Base-by-base conservation (phyloP, 2,329 filamentous ascomycete genomes). In the Curvularia spicifera region DNA sequence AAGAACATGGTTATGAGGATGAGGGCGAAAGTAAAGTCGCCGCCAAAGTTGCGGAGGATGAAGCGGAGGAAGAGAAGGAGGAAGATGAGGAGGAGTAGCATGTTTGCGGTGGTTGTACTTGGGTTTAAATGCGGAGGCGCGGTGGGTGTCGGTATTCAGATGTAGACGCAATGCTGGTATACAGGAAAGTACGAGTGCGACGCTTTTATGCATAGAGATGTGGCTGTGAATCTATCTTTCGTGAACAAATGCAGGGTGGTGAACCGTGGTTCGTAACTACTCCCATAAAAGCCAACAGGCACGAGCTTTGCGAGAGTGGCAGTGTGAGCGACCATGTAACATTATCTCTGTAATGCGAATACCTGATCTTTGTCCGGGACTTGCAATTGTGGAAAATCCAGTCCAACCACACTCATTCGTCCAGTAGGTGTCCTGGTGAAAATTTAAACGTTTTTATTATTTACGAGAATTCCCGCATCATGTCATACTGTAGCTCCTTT, bases 401-500 rank as follows among this genome's bases (percentile, higher is more conserved):
- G 29, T 35, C 44, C 13, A 33, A 47, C n/a, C 9, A 24, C 12
- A 26, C 20, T 42, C 3, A 20, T 8, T 15, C 13, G n/a, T 13
- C 29, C 5, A 13, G 8, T 18, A 31, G 20, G 5, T 10, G 33
- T 12, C 29, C 7, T 22, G 9, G 12, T 24, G 18, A 22, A 31
- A 6, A 29, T 22, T 47, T 47, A 31, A 33, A 46, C 26, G 13
- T 22, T 1, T 47, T 33, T 22, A 4, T 15, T 33, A 15, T 33
- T 33, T 20, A 10, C 22, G 15, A 7, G 26, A 5, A 24, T 42
- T 10, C 15, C 12, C 39, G 29, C 26, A 20, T 53, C 33, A 63
- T 26, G 45, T 56, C 49, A 60, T 59, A 20, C 56, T 53, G 24
- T 60, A 53, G 42, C 55, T 60, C 54, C 61, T 58, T 55, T 65